These are phyloP conservation scores for Suhomyces ambrosiae DNA, from an alignment of 1,139 yeast species.

Conservation along the genomic window DNA sequence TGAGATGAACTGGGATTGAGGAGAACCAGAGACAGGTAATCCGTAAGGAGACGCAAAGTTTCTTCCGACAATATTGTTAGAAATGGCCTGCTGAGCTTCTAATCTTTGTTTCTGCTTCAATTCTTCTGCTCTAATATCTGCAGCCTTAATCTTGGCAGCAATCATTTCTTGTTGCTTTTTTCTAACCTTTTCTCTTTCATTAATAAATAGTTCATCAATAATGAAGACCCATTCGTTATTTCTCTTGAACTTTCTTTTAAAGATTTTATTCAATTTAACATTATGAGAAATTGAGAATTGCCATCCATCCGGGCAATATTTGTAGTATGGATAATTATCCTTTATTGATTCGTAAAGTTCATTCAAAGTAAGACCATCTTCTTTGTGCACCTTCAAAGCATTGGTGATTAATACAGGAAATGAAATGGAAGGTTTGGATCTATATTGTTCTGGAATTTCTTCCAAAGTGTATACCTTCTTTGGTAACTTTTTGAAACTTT, in stretches of 20 bases:
- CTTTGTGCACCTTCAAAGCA: slow-evolving; percentile 67
- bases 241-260: slow-evolving; percentile 70
- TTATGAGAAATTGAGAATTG: slow-evolving; percentile 92
- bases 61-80: slow-evolving; percentile 32
- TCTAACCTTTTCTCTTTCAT: slow-evolving; percentile 76
- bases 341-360: slow-evolving; percentile 87
- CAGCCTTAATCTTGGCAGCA: slow-evolving; percentile 59
- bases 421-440: slow-evolving; percentile 80
- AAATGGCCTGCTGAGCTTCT: slow-evolving; percentile 32
- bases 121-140: slow-evolving; percentile 56
- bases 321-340: slow-evolving; percentile 85
- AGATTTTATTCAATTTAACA: slow-evolving; percentile 80
- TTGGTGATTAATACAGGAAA: slow-evolving; percentile 79
- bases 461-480: slow-evolving; percentile 65
- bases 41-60: slow-evolving; percentile 31
- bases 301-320: slow-evolving; percentile 97
- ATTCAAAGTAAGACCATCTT: slow-evolving; percentile 76
- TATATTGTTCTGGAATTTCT: slow-evolving; percentile 84
- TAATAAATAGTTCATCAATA: slow-evolving; percentile 78
- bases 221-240: slow-evolving; percentile 95
- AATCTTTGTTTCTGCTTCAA: slow-evolving; percentile 44
- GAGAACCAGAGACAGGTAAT: slow-evolving; percentile 20
- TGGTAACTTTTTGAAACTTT: slow-evolving; percentile 41
- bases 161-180: slow-evolving; percentile 67
- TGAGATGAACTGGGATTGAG: slow-evolving; percentile 28